These are phyloP conservation scores for Cadophora gregata DNA, from an alignment of 2,329 filamentous ascomycete species.

Conservation along the genomic window DNA sequence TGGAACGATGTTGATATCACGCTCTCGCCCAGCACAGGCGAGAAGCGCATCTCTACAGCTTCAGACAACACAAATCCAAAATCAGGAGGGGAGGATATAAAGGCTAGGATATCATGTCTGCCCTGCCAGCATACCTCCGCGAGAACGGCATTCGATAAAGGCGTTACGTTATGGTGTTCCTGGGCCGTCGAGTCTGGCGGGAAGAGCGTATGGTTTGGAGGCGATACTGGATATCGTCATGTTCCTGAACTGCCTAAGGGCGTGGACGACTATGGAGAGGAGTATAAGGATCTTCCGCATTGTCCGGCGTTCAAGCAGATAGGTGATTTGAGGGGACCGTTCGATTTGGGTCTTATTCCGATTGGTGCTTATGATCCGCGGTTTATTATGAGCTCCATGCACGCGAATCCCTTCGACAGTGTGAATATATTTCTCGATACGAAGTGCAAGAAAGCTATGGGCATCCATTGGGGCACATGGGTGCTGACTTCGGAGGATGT, in stretches of 20 bases:
- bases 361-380: conserved; percentile 88
- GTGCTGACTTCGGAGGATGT: conserved; percentile 78
- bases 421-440: conserved; percentile 92
- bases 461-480: conserved; percentile 95
- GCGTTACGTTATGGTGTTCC: conserved; percentile 83
- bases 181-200: conserved; percentile 79
- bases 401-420: conserved; percentile 84
- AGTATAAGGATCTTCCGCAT: conserved; percentile 68
- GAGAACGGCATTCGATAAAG: conserved; percentile 68
- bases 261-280: conserved; percentile 73
- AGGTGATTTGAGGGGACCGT: conserved; percentile 79
- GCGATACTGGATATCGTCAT: conserved; percentile 88
- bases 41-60: conserved; percentile 38
- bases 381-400: conserved; percentile 76
- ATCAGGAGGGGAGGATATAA: conserved; percentile 55
- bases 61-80: conserved; percentile 40
- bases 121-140: conserved; percentile 85
- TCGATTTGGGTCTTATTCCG: conserved; percentile 90
- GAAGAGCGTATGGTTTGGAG: conserved; percentile 85
- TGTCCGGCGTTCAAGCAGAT: conserved; percentile 89
- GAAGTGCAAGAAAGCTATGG: conserved; percentile 76
- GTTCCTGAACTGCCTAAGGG: conserved; percentile 69
- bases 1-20: conserved; percentile 85
- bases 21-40: conserved; percentile 53
- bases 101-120: conserved; percentile 75